Base-by-base conservation (phyloP, 306 rosid species). In the Castanospermum australe region DNA sequence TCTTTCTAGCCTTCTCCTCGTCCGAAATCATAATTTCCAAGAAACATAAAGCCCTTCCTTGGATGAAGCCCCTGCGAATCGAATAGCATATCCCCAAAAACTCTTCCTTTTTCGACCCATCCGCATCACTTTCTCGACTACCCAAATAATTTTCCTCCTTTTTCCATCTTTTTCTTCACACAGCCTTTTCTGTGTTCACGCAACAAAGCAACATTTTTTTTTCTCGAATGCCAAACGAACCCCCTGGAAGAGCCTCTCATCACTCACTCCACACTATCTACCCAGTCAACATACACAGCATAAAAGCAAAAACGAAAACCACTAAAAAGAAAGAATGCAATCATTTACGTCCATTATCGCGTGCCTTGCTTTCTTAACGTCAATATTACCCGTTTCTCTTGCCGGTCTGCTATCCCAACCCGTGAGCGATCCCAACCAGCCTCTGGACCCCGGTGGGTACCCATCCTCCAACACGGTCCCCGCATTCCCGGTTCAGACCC, bases 381-480 rank as follows among this genome's bases (percentile, higher is more conserved):
- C 81, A 6, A 17, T 48, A n/a, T 33, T 67, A 5, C 77, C 64
- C 20, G 10, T 51, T 14, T 73, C 90, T 35, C 62, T 12, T 0
- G 93, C 97, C 32, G 86, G 87, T 67, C 30, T 95, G 54, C 84
- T 93, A 4, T 74, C 97, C 13, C 82, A 95, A 68, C 99, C 97
- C 3, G 94, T 87, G 0, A 72, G 51, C 71, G 80, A 85, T 62
- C 88, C 88, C 1, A 78, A 82, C 86, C 94, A 88, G 67, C 95
- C 96, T 1, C 47, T 87, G 8, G 75, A 89, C 21, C 97, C 94
- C 1, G 93, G 88, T 3, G 67, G 85, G 25, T 51, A 84, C 86
- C 80, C 90, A 0, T 80, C 88, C n/a, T 85, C 92, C 6, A 86
- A 89, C 87, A 92, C 97, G 0, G 97, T 95, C 42, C 99, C 98